Conservation (phyloP, 75 land plant genomes). For the Cupressus sempervirens region DNA sequence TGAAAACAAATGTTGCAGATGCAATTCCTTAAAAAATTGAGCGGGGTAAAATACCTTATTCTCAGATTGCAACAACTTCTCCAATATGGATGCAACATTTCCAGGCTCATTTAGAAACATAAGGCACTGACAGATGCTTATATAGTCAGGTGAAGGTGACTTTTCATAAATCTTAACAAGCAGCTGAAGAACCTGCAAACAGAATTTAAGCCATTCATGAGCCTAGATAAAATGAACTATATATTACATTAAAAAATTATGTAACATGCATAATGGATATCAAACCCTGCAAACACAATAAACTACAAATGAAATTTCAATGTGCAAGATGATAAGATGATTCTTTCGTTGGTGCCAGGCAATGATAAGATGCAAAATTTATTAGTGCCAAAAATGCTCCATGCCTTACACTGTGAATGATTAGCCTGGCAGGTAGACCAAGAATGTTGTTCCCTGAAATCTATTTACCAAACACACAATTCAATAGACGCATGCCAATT, state of each 20-base stretch:
- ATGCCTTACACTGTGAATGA: background rate
- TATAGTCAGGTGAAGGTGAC: slow-evolving; percentile 85
- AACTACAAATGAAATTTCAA: background rate
- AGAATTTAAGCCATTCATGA: background rate
- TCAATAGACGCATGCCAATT: background rate
- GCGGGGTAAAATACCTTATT: slow-evolving; percentile 30
- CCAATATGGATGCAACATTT: slow-evolving; percentile 73
- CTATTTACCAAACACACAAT: background rate
- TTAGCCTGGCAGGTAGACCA: background rate
- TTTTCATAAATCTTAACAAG: slow-evolving; percentile 75
- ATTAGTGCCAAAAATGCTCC: background rate
- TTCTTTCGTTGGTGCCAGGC: background rate
- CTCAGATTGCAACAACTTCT: slow-evolving; percentile 65
- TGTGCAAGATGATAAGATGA: background rate
- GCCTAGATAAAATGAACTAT: background rate
- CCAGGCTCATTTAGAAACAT: slow-evolving; percentile 94
- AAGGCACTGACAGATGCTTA: slow-evolving; percentile 94
- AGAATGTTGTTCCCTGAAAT: background rate
- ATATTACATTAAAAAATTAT: background rate
- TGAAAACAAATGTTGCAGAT: background rate
- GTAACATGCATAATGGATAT: background rate
- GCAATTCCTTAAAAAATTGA: background rate
- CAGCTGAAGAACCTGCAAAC: slow-evolving; percentile 76
- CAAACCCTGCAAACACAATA: slow-evolving; percentile 4
- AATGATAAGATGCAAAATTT: background rate